These are phyloP conservation scores for Botrytis fragariae DNA, from an alignment of 2,329 filamentous ascomycete genomes.

Conservation along the genomic window DNA sequence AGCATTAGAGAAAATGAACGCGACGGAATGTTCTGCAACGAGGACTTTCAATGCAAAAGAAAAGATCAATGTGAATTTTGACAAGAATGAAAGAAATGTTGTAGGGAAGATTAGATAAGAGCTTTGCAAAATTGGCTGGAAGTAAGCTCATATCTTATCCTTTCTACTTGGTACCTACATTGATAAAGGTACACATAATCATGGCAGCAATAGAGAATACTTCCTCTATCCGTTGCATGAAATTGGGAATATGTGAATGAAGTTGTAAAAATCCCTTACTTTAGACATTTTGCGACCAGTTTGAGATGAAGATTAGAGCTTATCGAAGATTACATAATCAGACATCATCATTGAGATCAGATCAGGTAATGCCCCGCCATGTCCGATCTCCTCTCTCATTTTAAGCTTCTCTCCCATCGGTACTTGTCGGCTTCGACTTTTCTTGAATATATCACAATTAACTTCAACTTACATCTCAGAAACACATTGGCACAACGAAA, in stretches of 20 bases:
- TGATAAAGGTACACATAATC: not conserved
- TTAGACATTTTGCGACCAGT: not conserved
- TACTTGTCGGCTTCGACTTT: not conserved
- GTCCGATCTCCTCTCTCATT: not conserved
- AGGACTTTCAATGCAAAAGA: not conserved
- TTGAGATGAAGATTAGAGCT: not conserved
- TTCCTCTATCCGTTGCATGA: not conserved
- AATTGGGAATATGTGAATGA: not conserved
- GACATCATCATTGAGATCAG: not conserved
- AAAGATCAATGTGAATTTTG: not conserved
- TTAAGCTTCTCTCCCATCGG: not conserved
- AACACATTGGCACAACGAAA: not conserved
- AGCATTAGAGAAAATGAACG: not conserved
- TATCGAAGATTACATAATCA: conserved; percentile 5
- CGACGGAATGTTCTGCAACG: not conserved
- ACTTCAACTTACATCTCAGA: not conserved
- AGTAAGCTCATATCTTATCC: not conserved
- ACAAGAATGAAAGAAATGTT: not conserved
- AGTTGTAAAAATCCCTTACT: not conserved
- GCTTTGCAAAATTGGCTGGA: not conserved
- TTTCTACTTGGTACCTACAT: not conserved
- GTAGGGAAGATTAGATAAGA: conserved; percentile 12
- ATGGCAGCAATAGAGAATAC: not conserved
- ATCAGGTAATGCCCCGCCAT: conserved; percentile 5
- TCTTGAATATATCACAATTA: not conserved